Evolutionary conservation across 768 basidiomycete genomes (phyloP), one percentile per base, ranked within the genome.

Genomic region (Dentipellis sp.): DNA sequence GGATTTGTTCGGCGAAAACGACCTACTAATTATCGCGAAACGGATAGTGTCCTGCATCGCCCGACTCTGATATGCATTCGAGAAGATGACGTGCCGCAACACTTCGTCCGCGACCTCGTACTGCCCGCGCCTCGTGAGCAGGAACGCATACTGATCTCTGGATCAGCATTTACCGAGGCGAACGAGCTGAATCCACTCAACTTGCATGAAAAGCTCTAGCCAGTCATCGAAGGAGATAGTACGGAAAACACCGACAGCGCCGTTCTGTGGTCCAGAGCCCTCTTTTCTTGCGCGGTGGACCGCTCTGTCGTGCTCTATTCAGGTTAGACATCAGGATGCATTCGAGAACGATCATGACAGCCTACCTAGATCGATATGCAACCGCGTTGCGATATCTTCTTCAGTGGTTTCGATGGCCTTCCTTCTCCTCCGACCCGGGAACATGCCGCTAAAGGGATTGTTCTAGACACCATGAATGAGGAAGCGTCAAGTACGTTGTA

Each of bases 201-300:
- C 95, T 76, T 94, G 88, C 74, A 97, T 82, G 66, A 93, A 84
- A 40, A 97, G 64, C 14, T 76, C 75, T 50, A 95, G 67, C 95
- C 95, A 99, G 53, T 88, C 83, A 55, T 88, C 86, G 62, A 92
- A 91, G 3, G 76, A 76, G 37, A 95, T 75, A 0, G 90, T 89
- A 10, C 94, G 84, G 68, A 94, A 97, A 0, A 80, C 74, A 51
- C 83, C 78, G 1, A 88, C 78, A 23, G 73, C 75, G 17, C 70
- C 74, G 3, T 61, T 47, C 57, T 34, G 48, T 4, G 16, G 11
- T 73, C 73, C 29, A 55, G 74, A 68, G 45, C 65, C 65, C 48
- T 74, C 76, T 6, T 70, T 71, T 34, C 70, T 72, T 5, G 74
- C 69, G 62, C 80, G 86, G 17, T 78, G 75, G 5, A 76, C 63